A percentile compares a stretch with the other conserved stretches of the same genome.
Conservation (phyloP, 805 yeast genomes). For the Hanseniaspora pseudoguilliermondii region DNA sequence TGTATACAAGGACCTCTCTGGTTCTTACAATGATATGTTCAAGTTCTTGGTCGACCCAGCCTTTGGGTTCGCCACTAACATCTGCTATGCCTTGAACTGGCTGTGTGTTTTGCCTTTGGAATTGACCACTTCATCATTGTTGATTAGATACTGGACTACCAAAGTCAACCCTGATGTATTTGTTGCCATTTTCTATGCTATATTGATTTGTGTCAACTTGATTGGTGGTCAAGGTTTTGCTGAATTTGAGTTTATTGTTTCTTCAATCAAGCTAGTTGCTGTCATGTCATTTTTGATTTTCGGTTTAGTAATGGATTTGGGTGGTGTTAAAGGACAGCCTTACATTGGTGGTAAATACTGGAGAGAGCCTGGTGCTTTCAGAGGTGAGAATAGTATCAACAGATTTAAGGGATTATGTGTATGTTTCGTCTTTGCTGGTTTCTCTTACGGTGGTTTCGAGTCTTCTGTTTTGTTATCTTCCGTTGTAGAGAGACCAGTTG, state of each 20-base stretch:
- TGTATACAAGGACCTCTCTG: conserved; percentile 29
- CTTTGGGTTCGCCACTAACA: conserved; percentile 60
- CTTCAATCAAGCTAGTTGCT: conserved; percentile 43
- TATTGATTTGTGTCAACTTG: conserved; percentile 41
- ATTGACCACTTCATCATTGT: conserved; percentile 45
- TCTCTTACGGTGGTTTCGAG: conserved; percentile 52
- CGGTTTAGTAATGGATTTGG: conserved; percentile 42
- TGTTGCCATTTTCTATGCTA: conserved; percentile 41
- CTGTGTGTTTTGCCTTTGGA: conserved; percentile 53
- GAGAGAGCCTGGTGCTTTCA: conserved; percentile 46
- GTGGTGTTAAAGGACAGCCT: conserved; percentile 42
- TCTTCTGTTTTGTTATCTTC: conserved; percentile 39
- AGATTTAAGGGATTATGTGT: conserved; percentile 45
- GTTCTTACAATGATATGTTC: conserved; percentile 31
- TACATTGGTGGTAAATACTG: conserved; percentile 50
- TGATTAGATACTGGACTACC: conserved; percentile 40
- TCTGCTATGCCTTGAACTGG: conserved; percentile 57
- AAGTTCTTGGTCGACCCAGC: conserved; percentile 46
- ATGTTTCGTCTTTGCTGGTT: conserved; percentile 44
- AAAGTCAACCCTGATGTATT: conserved; percentile 40
- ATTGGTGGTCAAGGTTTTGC: conserved; percentile 56
- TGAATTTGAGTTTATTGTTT: conserved; percentile 52
- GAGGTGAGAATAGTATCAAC: conserved; percentile 26
- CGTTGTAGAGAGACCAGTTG: conserved; percentile 38
- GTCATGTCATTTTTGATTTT: conserved; percentile 46